Conservation (phyloP, 352 stramenopile genomes). For the Saprolegnia parasitica region DNA sequence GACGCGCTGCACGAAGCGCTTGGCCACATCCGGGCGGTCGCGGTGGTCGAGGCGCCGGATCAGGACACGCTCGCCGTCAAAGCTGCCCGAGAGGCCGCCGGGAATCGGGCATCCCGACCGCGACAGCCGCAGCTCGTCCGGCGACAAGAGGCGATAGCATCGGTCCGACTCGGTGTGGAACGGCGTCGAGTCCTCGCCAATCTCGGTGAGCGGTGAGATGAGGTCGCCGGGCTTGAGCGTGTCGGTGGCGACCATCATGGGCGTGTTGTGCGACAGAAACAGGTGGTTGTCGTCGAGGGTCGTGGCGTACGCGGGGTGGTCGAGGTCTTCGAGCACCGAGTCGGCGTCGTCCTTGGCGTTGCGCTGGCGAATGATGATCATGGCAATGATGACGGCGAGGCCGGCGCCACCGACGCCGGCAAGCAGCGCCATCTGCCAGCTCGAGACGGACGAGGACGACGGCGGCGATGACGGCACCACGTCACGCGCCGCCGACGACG, state of each 20-base stretch:
- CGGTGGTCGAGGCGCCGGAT: slow-evolving; percentile 15
- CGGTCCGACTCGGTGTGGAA: slow-evolving; percentile 8
- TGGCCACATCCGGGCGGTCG: slow-evolving; percentile 4
- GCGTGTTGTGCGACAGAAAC: not conserved
- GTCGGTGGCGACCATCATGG: slow-evolving; percentile 7
- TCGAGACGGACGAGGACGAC: not conserved
- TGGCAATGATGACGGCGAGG: slow-evolving; percentile 2
- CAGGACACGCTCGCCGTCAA: not conserved
- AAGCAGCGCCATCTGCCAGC: slow-evolving; percentile 1
- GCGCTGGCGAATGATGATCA: not conserved
- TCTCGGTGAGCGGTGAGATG: slow-evolving; percentile 4
- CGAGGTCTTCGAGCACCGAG: slow-evolving; percentile 6
- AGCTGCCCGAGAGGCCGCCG: not conserved
- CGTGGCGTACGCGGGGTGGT: not conserved
- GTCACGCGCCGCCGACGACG: not conserved
- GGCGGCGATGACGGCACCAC: not conserved
- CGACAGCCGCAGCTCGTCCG: slow-evolving; percentile 10
- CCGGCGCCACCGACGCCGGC: not conserved
- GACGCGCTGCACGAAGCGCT: slow-evolving; percentile 2
- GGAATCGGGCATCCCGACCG: not conserved
- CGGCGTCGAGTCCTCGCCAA: slow-evolving; percentile 20
- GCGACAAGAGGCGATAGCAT: slow-evolving; percentile 5
- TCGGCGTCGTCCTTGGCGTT: slow-evolving; percentile 2
- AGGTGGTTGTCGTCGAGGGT: not conserved
- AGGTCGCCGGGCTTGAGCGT: slow-evolving; percentile 5